phyloP scores from a whole-genome alignment of 2,329 filamentous ascomycete genomes.

The Neurospora sp. region DNA sequence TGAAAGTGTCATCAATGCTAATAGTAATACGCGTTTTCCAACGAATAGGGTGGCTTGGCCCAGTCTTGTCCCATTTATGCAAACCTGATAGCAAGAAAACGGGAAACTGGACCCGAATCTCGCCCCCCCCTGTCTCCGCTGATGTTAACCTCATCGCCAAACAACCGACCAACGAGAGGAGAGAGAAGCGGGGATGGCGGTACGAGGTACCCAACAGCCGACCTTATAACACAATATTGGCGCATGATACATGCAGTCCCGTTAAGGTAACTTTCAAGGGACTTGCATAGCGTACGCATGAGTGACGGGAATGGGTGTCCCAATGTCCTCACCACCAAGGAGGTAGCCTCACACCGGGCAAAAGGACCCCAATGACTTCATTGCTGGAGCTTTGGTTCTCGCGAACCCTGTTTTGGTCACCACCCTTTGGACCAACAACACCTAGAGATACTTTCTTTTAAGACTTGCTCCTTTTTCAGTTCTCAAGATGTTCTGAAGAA shows the following conservation, averaged over 20 bases:
- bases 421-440: background rate
- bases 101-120: background rate
- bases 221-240: background rate
- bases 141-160: background rate
- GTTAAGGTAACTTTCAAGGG: background rate
- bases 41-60: background rate
- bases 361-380: background rate
- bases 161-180: background rate
- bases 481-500: background rate
- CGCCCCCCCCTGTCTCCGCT: background rate
- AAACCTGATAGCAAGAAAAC: background rate
- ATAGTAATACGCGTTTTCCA: background rate
- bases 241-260: background rate
- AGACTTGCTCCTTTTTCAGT: background rate
- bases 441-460: constrained; percentile 6
- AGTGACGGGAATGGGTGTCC: background rate
- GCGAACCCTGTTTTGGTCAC: background rate
- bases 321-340: background rate
- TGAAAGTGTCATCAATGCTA: background rate
- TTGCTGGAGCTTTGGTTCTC: background rate
- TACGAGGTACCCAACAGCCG: background rate
- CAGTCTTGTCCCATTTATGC: background rate
- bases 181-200: background rate
- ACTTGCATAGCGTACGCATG: background rate
- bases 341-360: background rate